phyloP scores from a whole-genome alignment of 805 yeast genomes.

The Kurtzmaniella cleridarum region DNA sequence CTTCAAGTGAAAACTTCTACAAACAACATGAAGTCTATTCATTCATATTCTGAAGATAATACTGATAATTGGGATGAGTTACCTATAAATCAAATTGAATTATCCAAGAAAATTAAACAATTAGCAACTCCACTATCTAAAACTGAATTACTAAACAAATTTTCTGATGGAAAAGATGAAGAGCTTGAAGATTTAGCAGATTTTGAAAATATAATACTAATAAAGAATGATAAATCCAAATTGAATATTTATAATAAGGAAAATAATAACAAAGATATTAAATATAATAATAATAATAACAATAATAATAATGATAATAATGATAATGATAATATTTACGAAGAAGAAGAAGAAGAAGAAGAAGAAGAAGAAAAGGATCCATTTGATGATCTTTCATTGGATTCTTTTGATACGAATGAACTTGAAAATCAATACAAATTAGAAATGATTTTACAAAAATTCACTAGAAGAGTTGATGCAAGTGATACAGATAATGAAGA shows the following conservation, averaged over 20 bases:
- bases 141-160: constrained; percentile 25
- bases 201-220: not conserved
- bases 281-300: not conserved
- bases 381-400: constrained; percentile 32
- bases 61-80: constrained; percentile 36
- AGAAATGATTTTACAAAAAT: constrained; percentile 29
- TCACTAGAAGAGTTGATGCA: constrained; percentile 25
- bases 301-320: not conserved
- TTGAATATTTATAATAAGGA: not conserved
- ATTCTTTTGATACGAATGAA: constrained; percentile 36
- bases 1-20: constrained; percentile 2
- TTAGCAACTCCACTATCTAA: constrained; percentile 13
- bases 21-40: constrained; percentile 15
- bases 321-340: not conserved
- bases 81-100: not conserved
- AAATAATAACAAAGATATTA: not conserved
- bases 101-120: not conserved
- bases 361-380: constrained; percentile 30
- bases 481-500: constrained; percentile 25
- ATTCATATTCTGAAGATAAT: constrained; percentile 20
- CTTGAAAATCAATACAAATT: constrained; percentile 36
- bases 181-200: constrained; percentile 8
- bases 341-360: not conserved
- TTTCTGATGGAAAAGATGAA: constrained; percentile 20
- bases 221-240: not conserved